A percentile compares a stretch with the other conserved stretches of the same genome.
Conservation (phyloP, 1,139 yeast species). For the Hansenula sp. region DNA sequence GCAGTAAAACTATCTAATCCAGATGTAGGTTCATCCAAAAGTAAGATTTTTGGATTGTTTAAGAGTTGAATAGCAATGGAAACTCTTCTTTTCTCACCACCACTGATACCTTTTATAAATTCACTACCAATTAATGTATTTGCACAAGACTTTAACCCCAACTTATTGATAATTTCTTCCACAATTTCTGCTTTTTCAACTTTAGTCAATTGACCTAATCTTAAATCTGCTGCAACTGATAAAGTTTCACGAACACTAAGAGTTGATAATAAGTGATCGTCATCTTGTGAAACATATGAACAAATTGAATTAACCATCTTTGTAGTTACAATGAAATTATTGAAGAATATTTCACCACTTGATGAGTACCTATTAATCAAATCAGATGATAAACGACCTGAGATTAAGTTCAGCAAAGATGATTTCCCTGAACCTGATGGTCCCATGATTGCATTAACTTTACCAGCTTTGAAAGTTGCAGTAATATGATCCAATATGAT, state of each 20-base stretch:
- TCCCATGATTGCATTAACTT: conserved; percentile 80
- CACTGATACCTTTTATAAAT: conserved; percentile 71
- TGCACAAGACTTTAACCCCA: conserved; percentile 77
- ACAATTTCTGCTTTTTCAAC: conserved; percentile 34
- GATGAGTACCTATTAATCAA: conserved; percentile 26
- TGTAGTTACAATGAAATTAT: conserved; percentile 37
- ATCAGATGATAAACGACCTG: conserved; percentile 54
- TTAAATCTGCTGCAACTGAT: conserved; percentile 62
- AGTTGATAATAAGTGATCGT: conserved; percentile 62
- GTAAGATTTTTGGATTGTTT: conserved; percentile 65
- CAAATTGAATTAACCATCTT: conserved; percentile 51
- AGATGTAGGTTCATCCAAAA: conserved; percentile 86
- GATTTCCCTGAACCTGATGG: conserved; percentile 90
- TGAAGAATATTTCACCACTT: conserved; percentile 40
- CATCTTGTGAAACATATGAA: conserved; percentile 78
- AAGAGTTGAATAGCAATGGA: conserved; percentile 77
- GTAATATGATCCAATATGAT: conserved; percentile 44
- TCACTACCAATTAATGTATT: conserved; percentile 75
- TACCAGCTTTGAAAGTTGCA: conserved; percentile 56
- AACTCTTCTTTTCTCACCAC: conserved; percentile 83
- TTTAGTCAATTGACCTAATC: conserved; percentile 38
- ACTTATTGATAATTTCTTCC: conserved; percentile 50
- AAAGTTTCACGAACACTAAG: conserved; percentile 78
- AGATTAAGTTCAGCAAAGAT: conserved; percentile 60
- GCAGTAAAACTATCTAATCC: conserved; percentile 85